Base-by-base conservation (phyloP, 2,329 filamentous ascomycete species). In the Metarhizium guizhouense region DNA sequence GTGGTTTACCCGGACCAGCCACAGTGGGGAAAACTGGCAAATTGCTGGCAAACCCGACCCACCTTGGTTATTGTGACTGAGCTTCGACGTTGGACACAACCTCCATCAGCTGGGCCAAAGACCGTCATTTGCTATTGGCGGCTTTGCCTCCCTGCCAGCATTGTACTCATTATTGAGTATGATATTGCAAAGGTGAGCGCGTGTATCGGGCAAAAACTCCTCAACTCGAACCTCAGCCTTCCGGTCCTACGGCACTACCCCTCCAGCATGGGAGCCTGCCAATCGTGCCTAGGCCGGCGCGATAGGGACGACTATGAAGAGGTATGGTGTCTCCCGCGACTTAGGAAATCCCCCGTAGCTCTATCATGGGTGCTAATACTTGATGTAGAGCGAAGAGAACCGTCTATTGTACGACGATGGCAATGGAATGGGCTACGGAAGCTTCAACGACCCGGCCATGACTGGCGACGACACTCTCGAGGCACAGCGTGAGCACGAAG, bases 401-500 rank as follows among this genome's bases (percentile, higher is more conserved):
- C 75, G 81, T 42, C 73, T 83, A 20, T 74, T 86, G 30, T 83
- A 83, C 65, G 82, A 85, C 60, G 83, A 86, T 56, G 73, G 78
- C 40, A 80, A 80, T 62, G 74, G 74, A 56, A 72, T 80, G 62
- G 77, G 83, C 56, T 86, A 86, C 59, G 82, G 82, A 51, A 85
- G 81, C 66, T 85, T 86, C 60, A 77, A 76, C 56, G 81, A 86
- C 47, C 74, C 79, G 55, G 74, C 75, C 43, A 63, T 81, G 59
- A 77, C 75, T 55, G 71, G 74, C 52, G 80, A 82, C 64, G 82
- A 85, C 61, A 80, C 81, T 10, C 73, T 82, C 57, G 84, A 86
- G 66, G 77, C 78, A 30, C 82, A 85, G 68, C 76, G 82, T 59
- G 83, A 86, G 69, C 81, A 77, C 49, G 84, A 86, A 67, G 83